A percentile compares a stretch with the other conserved stretches of the same genome.
Conservation (phyloP, 2,329 filamentous ascomycete genomes). For the Huntiella bhutanensis region DNA sequence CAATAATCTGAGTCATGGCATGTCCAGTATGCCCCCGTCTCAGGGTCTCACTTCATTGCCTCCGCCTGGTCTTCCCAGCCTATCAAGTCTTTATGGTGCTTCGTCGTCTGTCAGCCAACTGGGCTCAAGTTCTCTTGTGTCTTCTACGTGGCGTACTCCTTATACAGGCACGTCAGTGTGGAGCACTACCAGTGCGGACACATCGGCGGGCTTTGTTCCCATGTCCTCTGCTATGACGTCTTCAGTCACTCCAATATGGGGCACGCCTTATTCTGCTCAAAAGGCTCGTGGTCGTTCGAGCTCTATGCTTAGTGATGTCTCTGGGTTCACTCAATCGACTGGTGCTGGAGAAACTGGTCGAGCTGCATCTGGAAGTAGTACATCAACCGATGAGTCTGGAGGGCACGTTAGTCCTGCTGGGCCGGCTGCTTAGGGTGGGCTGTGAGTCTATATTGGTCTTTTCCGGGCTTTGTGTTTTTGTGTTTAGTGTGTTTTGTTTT, state of each 20-base stretch:
- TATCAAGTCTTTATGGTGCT: neutral
- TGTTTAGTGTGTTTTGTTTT: constrained; percentile 4
- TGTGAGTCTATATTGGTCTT: neutral
- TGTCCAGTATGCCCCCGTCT: constrained; percentile 18
- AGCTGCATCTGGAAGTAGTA: constrained; percentile 1
- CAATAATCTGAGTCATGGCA: neutral
- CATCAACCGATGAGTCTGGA: neutral
- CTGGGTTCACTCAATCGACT: constrained; percentile 46
- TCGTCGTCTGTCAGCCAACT: neutral
- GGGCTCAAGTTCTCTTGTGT: neutral
- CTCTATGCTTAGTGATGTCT: constrained; percentile 48
- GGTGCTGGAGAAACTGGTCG: constrained; percentile 14
- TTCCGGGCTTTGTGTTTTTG: constrained; percentile 2
- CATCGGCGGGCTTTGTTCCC: constrained; percentile 21
- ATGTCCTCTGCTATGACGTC: neutral
- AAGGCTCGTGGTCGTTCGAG: constrained; percentile 40
- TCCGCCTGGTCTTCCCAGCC: neutral
- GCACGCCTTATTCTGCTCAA: neutral
- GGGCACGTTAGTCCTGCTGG: neutral
- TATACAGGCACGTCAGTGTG: constrained; percentile 5
- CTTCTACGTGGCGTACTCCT: constrained; percentile 19
- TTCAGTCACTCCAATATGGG: neutral
- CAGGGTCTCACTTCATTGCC: neutral
- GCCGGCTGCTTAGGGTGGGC: neutral
- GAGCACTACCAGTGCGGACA: constrained; percentile 14